A percentile compares a stretch with the other conserved stretches of the same genome.
These are phyloP conservation scores for Isatis tinctoria DNA, from an alignment of 345 rosid species.

Conservation along the genomic window DNA sequence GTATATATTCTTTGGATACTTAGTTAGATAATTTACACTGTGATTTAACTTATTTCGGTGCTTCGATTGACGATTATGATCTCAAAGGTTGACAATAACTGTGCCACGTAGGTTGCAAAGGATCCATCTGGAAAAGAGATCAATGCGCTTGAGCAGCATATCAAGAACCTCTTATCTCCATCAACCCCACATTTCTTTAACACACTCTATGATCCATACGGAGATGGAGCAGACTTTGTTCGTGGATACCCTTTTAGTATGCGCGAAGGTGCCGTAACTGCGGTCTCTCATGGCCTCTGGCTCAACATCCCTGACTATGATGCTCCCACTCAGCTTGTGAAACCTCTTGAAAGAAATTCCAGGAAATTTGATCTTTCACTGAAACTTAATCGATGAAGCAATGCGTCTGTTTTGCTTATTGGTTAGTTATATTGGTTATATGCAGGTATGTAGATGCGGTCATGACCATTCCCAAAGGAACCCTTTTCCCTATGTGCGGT, in stretches of 20 bases:
- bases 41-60: too few relatives aligned
- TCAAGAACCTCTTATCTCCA: constrained; percentile 61
- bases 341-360: constrained; percentile 76
- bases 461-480: constrained; percentile 82
- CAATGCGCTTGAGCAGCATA: constrained; percentile 84
- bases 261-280: constrained; percentile 74
- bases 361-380: constrained; percentile 39
- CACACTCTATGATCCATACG: constrained; percentile 77
- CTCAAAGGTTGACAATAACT: background rate
- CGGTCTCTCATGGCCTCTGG: constrained; percentile 88
- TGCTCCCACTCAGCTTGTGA: constrained; percentile 91
- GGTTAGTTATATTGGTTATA: background rate
- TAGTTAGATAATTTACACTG: background rate
- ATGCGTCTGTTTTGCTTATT: constrained; percentile 9
- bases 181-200: constrained; percentile 80
- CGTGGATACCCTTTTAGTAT: constrained; percentile 91
- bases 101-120: constrained; percentile 62
- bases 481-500: constrained; percentile 87
- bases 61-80: background rate
- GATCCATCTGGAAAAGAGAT: constrained; percentile 76
- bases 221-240: constrained; percentile 76
- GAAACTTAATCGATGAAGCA: background rate
- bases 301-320: constrained; percentile 93
- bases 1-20: background rate
- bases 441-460: constrained; percentile 75